Conservation (phyloP, 306 rosid genomes). For the Ochetophila trinervis region DNA sequence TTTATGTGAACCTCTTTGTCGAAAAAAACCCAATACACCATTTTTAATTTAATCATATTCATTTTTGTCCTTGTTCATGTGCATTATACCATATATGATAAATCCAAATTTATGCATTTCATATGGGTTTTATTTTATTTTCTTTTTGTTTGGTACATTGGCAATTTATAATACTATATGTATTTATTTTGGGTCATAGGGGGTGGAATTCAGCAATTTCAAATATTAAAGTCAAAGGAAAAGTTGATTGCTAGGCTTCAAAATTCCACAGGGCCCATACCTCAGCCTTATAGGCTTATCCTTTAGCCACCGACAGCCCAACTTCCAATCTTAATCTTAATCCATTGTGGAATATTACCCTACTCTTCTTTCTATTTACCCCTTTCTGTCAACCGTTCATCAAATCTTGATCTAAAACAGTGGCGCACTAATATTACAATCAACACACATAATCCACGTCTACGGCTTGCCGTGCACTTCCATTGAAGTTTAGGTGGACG, state of each 20-base stretch:
- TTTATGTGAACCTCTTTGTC: no score
- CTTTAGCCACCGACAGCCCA: constrained; percentile 33
- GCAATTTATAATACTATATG: no score
- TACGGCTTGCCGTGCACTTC: not conserved
- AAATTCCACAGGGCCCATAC: not conserved
- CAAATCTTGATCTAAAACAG: not conserved
- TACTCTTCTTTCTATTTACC: not conserved
- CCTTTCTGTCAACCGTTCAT: not conserved
- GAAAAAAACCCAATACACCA: no score
- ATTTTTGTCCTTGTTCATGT: no score
- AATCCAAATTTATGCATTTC: no score
- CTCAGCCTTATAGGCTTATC: constrained; percentile 13
- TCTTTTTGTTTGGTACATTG: no score
- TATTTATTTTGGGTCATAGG: no score
- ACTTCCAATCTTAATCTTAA: not conserved
- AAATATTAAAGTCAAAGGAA: constrained; percentile 3
- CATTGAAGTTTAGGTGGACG: not conserved
- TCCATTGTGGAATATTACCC: not conserved
- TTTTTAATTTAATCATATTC: no score
- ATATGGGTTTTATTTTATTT: no score
- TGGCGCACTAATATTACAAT: not conserved
- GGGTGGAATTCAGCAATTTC: not conserved
- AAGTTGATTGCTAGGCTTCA: not conserved
- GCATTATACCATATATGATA: no score
- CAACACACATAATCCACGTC: not conserved